These are phyloP conservation scores for Cytospora paraplurivora DNA, from an alignment of 2,329 filamentous ascomycete species.

Conservation along the genomic window DNA sequence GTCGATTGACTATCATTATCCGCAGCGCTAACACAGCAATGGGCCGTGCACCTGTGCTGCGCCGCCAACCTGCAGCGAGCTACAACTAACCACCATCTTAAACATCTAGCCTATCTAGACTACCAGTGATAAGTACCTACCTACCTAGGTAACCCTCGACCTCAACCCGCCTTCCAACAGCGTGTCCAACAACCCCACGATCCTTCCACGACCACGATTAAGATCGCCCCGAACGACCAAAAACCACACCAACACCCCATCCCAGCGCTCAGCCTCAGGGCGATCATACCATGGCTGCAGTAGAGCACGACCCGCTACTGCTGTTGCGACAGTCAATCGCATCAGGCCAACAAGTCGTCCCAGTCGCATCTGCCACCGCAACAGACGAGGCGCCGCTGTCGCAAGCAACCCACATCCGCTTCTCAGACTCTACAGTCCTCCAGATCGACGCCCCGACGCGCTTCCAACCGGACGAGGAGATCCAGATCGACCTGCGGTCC, in stretches of 20 bases:
- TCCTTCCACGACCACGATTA: background rate
- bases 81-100: background rate
- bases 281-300: conserved; percentile 59
- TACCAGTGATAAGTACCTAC: background rate
- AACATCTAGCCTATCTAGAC: no score
- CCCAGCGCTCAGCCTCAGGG: background rate
- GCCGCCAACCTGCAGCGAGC: background rate
- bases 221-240: background rate
- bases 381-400: conserved; percentile 67
- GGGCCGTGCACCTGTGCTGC: background rate
- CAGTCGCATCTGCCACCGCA: conserved; percentile 70
- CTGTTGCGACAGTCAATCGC: conserved; percentile 84
- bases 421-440: conserved; percentile 66
- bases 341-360: conserved; percentile 67
- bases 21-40: background rate
- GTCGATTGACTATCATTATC: no score
- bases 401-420: conserved; percentile 76
- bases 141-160: background rate
- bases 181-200: background rate
- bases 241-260: background rate
- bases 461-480: conserved; percentile 71
- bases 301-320: conserved; percentile 74
- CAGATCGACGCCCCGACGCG: conserved; percentile 76
- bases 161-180: background rate
- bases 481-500: conserved; percentile 81